These are phyloP conservation scores for Maudiozyma turicensis DNA, from an alignment of 805 yeast species.

Conservation along the genomic window DNA sequence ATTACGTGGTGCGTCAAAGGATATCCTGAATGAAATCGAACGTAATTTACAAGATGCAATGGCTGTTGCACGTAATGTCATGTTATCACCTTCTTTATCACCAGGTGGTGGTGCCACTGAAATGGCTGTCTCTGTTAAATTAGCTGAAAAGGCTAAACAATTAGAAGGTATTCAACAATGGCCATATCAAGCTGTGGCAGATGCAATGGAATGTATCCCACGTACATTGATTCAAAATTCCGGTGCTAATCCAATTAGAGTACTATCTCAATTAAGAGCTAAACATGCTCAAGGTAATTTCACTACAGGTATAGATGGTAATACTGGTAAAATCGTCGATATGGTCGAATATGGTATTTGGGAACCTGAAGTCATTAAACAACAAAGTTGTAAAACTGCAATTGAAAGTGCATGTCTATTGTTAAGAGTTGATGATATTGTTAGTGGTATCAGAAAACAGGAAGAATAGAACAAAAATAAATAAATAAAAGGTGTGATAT, in stretches of 20 bases:
- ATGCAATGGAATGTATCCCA: constrained; percentile 97
- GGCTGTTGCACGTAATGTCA: constrained; percentile 93
- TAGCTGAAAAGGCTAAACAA: constrained; percentile 83
- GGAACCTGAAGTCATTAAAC: constrained; percentile 98
- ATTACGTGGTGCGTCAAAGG: constrained; percentile 94
- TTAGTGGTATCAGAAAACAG: constrained; percentile 77
- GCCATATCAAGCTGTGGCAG: constrained; percentile 98
- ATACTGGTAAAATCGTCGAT: constrained; percentile 85
- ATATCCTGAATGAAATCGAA: constrained; percentile 90
- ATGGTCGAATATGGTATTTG: constrained; percentile 95
- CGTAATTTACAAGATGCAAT: constrained; percentile 96
- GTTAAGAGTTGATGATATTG: constrained; percentile 94
- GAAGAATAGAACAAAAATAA: constrained; percentile 13
- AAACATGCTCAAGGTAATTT: constrained; percentile 85
- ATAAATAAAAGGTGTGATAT: background rate
- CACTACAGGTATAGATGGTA: constrained; percentile 93
- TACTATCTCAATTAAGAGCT: constrained; percentile 85
- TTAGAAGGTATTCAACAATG: constrained; percentile 94
- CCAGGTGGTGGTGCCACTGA: constrained; percentile 99
- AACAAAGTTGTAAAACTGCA: constrained; percentile 95
- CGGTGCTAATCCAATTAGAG: constrained; percentile 91
- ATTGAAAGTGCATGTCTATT: constrained; percentile 93
- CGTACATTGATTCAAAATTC: constrained; percentile 95
- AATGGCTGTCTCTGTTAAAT: constrained; percentile 88
- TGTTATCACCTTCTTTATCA: constrained; percentile 85